Base-by-base conservation (phyloP, 108 stramenopile genomes). In the Conticribra guillardii region DNA sequence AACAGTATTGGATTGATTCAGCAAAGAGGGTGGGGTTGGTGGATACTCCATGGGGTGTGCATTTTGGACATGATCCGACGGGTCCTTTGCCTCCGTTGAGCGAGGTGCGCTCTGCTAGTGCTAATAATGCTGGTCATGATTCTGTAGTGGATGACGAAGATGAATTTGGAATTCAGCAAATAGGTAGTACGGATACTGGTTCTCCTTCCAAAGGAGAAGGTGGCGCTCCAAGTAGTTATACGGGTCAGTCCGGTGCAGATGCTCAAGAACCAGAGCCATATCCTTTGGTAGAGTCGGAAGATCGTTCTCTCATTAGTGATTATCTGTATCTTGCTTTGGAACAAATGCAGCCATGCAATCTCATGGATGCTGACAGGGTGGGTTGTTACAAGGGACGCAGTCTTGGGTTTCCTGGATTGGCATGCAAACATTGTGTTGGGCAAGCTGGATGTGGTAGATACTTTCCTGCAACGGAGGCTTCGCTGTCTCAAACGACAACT, bases 1-100 rank as follows among this genome's bases (percentile, higher is more conserved):
- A 95, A 72, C 93, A 95, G 50, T 95, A 95, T 55, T 95, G 93
- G 93, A 79, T 89, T 33, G 93, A 95, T 54, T 89, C 87, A 1
- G 93, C 90, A 9, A 92, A 85, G 58, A 85, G 91, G 29, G 64
- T 90, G 17, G 93, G 93, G 18, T 51, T 95, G 54, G 81, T 82
- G 4, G 93, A 95, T 49, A 92, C 93, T 0, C 76, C 76, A 4
- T 85, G 84, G 63, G 93, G 93, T 15, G 90, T 95, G 24, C 89
- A 92, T 56, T 95, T 87, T 66, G 87, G 83, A 15, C 64, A 90
- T 9, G 90, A 95, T 68, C 90, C 93, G 4, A n/a, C 24, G 17
- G 89, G 79, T 47, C 85, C 90, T 19, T 62, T 90, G 28, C 90
- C 90, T 19, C 84, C 90, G 1, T 69, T 89, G 19, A 61, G 68